These are phyloP conservation scores for Plasmodiophora brassicae DNA, from an alignment of 208 protist species.

Conservation along the genomic window DNA sequence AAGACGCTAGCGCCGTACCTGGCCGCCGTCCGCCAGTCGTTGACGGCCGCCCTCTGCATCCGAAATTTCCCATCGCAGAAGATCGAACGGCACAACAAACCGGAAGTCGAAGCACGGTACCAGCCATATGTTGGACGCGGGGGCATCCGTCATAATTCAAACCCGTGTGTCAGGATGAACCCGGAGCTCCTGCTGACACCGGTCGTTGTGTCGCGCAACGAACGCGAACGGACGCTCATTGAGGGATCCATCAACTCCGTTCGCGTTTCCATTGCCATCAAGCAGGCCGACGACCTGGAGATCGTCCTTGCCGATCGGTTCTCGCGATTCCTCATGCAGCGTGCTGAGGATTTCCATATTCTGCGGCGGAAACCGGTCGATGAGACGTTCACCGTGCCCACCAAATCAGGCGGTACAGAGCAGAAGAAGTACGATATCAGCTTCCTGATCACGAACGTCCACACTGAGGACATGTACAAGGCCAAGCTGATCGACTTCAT, in stretches of 20 bases:
- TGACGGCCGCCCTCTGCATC: constrained; percentile 89
- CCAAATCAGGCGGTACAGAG: not conserved
- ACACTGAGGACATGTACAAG: constrained; percentile 84
- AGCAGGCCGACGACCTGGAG: constrained; percentile 86
- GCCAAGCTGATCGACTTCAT: constrained; percentile 91
- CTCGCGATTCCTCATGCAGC: constrained; percentile 80
- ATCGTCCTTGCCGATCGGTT: constrained; percentile 81
- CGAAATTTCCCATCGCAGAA: constrained; percentile 86
- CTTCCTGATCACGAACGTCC: constrained; percentile 93
- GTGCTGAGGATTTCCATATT: constrained; percentile 87
- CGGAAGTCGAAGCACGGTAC: constrained; percentile 83
- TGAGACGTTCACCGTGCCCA: not conserved
- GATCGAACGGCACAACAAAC: constrained; percentile 95
- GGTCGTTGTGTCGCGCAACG: constrained; percentile 68
- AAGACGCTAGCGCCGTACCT: constrained; percentile 77
- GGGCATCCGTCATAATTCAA: not conserved
- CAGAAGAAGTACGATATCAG: constrained; percentile 83
- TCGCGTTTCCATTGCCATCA: constrained; percentile 80
- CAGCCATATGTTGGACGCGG: not conserved
- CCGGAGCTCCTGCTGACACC: constrained; percentile 77
- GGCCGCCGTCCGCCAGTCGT: constrained; percentile 76
- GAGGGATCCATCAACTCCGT: constrained; percentile 85
- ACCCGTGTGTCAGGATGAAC: not conserved
- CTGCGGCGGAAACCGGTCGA: constrained; percentile 80
- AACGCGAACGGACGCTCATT: constrained; percentile 47